phyloP scores from a whole-genome alignment of 129 eudicot genomes.

The Arctium lappa region DNA sequence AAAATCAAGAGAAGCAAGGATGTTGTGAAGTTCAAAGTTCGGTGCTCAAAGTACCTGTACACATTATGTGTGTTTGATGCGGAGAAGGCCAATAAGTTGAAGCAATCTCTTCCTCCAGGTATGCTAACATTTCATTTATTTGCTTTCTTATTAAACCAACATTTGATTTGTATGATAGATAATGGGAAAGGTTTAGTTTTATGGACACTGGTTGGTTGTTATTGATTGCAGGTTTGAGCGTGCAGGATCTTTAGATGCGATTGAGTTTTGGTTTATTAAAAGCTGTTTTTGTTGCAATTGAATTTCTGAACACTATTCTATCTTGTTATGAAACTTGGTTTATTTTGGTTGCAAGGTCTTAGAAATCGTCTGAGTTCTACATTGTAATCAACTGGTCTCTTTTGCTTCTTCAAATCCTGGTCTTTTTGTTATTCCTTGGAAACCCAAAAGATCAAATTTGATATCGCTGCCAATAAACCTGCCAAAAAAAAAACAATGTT shows the following conservation, averaged over 20 bases:
- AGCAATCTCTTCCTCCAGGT: slow-evolving; percentile 33
- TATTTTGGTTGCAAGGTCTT: too few species aligned
- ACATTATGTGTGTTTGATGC: neutral
- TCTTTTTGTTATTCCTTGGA: too few species aligned
- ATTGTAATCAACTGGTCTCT: too few species aligned
- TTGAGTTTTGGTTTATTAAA: neutral
- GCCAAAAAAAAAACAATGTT: too few species aligned
- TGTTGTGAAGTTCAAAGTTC: slow-evolving; percentile 7
- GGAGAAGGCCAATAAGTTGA: slow-evolving; percentile 28
- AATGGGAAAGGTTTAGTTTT: neutral
- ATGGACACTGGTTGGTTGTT: neutral
- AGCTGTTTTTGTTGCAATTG: neutral
- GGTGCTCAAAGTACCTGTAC: slow-evolving; percentile 19
- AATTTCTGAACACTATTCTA: neutral
- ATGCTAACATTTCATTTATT: neutral
- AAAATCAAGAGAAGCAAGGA: slow-evolving; percentile 23
- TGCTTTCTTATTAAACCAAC: neutral
- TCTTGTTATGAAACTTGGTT: too few species aligned
- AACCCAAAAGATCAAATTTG: too few species aligned
- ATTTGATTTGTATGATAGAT: neutral
- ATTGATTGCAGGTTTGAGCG: neutral
- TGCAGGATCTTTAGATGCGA: neutral
- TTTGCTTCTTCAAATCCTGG: too few species aligned
- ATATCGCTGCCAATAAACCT: too few species aligned
- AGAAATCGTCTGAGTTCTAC: too few species aligned